A percentile compares a stretch with the other conserved stretches of the same genome.
These are phyloP conservation scores for Solanum corneliomulleri DNA, from an alignment of 257 asterid genomes.

Conservation along the genomic window DNA sequence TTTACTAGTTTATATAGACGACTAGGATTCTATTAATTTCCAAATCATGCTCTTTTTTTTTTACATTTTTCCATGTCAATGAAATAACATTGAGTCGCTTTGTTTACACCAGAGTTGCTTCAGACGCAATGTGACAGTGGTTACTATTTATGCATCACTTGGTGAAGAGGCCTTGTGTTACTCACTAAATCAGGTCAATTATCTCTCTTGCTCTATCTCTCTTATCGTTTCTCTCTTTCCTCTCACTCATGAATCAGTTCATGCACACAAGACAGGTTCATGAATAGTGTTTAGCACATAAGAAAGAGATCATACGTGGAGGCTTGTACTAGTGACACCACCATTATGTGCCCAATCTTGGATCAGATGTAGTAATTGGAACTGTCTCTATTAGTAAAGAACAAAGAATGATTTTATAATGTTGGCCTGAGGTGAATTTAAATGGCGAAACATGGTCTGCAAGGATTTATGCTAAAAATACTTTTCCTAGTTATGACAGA, in stretches of 20 bases:
- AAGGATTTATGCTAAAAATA: background rate
- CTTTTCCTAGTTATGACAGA: background rate
- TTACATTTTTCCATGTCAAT: background rate
- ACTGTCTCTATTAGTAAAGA: background rate
- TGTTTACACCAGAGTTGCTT: slow-evolving; percentile 68
- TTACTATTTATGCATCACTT: slow-evolving; percentile 89
- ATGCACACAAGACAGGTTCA: background rate
- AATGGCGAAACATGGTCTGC: background rate
- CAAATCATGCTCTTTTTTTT: slow-evolving; percentile 3
- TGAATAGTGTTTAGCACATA: background rate
- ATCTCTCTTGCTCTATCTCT: background rate
- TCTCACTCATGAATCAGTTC: background rate
- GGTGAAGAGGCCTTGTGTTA: slow-evolving; percentile 97
- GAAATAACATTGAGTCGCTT: background rate
- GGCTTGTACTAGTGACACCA: background rate
- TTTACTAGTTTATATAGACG: background rate
- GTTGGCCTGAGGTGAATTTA: background rate
- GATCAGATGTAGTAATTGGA: background rate
- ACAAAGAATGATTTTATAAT: background rate
- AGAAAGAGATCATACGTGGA: background rate
- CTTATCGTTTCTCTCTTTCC: background rate
- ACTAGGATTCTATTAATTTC: background rate
- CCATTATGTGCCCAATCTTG: background rate
- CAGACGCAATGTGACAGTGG: slow-evolving; percentile 91
- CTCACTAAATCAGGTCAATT: slow-evolving; percentile 80